Percentiles rank a stretch among this genome's conserved stretches.
phyloP scores from a whole-genome alignment of 352 stramenopile genomes.

The Phytopythium litorale region DNA sequence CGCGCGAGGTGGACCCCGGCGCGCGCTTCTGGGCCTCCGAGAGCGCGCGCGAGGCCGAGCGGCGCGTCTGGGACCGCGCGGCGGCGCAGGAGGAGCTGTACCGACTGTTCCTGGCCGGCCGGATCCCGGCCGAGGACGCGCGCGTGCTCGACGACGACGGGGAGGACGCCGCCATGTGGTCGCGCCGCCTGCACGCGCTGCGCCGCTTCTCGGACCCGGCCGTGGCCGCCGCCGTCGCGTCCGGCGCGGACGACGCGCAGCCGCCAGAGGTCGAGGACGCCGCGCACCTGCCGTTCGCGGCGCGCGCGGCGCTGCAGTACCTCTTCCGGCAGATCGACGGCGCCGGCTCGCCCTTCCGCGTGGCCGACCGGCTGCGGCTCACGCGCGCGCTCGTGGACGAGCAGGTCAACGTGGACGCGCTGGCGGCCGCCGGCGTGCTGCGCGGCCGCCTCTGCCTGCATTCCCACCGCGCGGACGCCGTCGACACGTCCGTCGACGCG shows the following conservation, averaged over 20 bases:
- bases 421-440: conserved; percentile 45
- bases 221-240: conserved; percentile 14
- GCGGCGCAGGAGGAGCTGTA: conserved; percentile 39
- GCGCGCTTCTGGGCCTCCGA: conserved; percentile 31
- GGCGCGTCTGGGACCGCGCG: conserved; percentile 26
- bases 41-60: conserved; percentile 20
- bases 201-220: conserved; percentile 30
- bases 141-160: conserved; percentile 51
- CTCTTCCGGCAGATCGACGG: conserved; percentile 68
- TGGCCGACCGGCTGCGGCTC: conserved; percentile 74
- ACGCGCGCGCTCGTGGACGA: conserved; percentile 66
- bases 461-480: conserved; percentile 45
- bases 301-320: conserved; percentile 52
- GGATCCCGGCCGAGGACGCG: conserved; percentile 52
- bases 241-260: conserved; percentile 6
- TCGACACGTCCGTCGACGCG: conserved; percentile 66
- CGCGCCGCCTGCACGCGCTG: conserved; percentile 53
- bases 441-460: conserved; percentile 54
- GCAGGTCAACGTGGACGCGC: conserved; percentile 69
- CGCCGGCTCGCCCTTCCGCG: conserved; percentile 50
- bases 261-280: conserved; percentile 1
- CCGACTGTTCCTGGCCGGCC: conserved; percentile 58
- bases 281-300: conserved; percentile 45
- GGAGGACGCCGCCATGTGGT: conserved; percentile 62
- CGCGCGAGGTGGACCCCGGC: conserved; percentile 44